Base-by-base conservation (phyloP, 345 rosid species). In the Citrus unshiu region DNA sequence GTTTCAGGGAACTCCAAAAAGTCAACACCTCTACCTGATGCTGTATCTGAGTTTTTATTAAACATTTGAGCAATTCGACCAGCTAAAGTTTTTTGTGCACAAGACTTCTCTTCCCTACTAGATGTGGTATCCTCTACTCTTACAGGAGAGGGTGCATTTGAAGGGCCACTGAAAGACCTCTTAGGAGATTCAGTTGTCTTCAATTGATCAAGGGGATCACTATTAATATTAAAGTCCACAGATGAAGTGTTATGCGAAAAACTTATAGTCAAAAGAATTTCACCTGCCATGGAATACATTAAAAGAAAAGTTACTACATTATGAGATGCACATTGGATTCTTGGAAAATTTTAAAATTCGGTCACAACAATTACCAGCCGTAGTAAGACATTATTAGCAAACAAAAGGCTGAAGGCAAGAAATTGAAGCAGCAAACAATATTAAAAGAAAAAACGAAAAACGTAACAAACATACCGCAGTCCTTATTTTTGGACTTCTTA, bases 31-130 rank as follows among this genome's bases (percentile, higher is more conserved):
- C 73, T 87, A 79, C 75, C 59, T 19, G 86, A 37, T 19, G 86
- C 22, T 24, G 85, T 35, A 81, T 89, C 93, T 34, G 83, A 59
- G 83, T 78, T 89, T 81, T 88, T 95, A 68, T 90, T 92, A 77
- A 95, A 95, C 40, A 95, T 90, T 78, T 95, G 98, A 79, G 93
- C 95, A 79, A 95, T 76, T 61, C 91, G 86, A 73, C 86, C 90
- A 7, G 95, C 95, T 60, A 95, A 82, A 10, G 88, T 81, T 79
- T 83, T 92, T 77, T 90, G 96, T 7, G 84, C 72, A 25, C 14
- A n/a, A 29, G 79, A 71, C 61, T 85, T 90, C 14, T 89, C 93
- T 58, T 94, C 98, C 83, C 83, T 92, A 46, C 81, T 70, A 73
- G 65, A 71, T 13, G 78, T 27, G 79, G 78, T 79, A 74, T 95